Base-by-base conservation (phyloP, 768 basidiomycete genomes). In the Pisolithus microcarpus region DNA sequence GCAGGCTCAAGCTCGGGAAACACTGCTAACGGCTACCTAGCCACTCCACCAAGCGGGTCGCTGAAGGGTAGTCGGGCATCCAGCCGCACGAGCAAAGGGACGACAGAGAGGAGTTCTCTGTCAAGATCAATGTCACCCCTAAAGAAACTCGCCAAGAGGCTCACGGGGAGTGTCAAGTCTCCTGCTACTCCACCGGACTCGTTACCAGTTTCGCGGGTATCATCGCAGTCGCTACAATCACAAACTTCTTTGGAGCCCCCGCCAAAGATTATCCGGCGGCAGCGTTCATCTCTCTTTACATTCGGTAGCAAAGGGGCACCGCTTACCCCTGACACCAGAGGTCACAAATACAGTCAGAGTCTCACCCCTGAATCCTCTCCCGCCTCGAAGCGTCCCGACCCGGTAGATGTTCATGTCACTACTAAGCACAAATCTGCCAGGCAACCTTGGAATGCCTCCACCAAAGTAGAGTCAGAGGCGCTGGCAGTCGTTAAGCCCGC, bases 61-160 rank as follows among this genome's bases (percentile, higher is more conserved):
- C 57, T 56, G 5, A 70, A 74, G 40, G 61, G 69, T 37, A 72
- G 71, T 48, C 71, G 72, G 58, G 57, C 72, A 48, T 72, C 69
- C 55, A 80, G 61, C 58, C 69, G 58, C 50, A 51, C 61, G 53
- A 69, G 50, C 52, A 50, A 43, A 38, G 59, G 63, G 13, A 57
- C 63, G 19, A 64, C 77, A 58, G 67, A 74, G 8, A 65, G 74
- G 11, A 80, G 77, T 52, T 75, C 82, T 1, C 62, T 91, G 31
- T 87, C 87, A 2, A 72, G 83, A 51, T 87, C 87, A 0, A 86
- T 90, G 51, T 91, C 89, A 7, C 90, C 89, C 0, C 77, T 91
- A 53, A 78, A 85, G 43, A 89, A 82, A 65, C 73, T 91, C 60
- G 89, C 89, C 1, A 77, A 80, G 51, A 90, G 71, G 65, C 68